phyloP scores from a whole-genome alignment of 73 alveolate genomes.

The Paramecium tetraurelia region DNA sequence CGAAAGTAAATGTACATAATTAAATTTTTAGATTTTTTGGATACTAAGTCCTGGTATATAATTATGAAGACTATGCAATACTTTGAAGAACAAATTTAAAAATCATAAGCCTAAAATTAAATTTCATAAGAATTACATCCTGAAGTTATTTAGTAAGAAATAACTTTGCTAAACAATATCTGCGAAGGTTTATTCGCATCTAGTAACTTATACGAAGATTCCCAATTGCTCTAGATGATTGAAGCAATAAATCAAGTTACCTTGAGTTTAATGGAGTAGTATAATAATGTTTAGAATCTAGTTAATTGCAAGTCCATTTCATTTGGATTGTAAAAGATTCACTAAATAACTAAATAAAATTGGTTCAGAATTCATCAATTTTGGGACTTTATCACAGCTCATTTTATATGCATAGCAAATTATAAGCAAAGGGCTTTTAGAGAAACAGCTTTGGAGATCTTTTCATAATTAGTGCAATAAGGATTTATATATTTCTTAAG shows the following conservation, averaged over 20 bases:
- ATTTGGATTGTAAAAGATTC: neutral
- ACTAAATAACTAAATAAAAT: neutral
- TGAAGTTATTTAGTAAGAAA: neutral
- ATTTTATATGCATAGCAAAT: neutral
- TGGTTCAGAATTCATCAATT: constrained; percentile 11
- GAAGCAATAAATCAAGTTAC: constrained; percentile 44
- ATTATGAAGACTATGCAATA: constrained; percentile 26
- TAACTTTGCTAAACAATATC: neutral
- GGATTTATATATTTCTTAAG: constrained; percentile 20
- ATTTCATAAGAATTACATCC: neutral
- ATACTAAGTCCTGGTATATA: constrained; percentile 8
- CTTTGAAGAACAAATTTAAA: neutral
- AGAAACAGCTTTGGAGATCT: neutral
- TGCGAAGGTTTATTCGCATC: neutral
- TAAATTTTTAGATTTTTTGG: neutral
- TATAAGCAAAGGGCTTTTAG: constrained; percentile 3
- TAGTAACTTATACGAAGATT: neutral
- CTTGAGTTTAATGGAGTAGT: constrained; percentile 26
- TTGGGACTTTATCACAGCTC: constrained; percentile 50
- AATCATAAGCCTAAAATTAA: neutral
- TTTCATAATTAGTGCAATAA: constrained; percentile 17
- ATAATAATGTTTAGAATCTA: neutral
- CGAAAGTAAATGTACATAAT: neutral
- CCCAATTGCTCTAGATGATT: neutral
- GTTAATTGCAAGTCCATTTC: neutral